Conservation (phyloP, 2,329 filamentous ascomycete genomes). For the Colletotrichum sojae region DNA sequence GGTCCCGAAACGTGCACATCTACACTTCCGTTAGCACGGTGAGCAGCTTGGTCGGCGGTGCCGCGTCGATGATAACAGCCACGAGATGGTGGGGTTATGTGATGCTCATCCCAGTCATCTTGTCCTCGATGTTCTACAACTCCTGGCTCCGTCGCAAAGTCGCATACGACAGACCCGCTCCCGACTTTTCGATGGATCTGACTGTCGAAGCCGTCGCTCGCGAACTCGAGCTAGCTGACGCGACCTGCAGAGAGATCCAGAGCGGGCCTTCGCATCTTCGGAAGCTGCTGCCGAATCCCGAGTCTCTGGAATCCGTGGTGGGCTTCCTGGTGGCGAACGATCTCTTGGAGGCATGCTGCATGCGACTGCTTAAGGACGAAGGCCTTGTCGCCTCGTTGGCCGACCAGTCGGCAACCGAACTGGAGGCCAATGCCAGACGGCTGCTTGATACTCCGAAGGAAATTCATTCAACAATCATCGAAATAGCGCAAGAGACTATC, state of each 20-base stretch:
- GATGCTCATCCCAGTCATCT: constrained; percentile 64
- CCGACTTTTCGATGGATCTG: not conserved
- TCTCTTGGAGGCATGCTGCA: constrained; percentile 5
- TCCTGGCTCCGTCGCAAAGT: constrained; percentile 62
- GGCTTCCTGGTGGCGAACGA: not conserved
- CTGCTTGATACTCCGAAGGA: constrained; percentile 2
- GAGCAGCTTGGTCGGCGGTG: constrained; percentile 62
- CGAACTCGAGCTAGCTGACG: not conserved
- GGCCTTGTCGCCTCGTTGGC: not conserved
- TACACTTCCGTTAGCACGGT: constrained; percentile 61
- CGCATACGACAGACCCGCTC: constrained; percentile 56
- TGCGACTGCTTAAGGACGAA: not conserved
- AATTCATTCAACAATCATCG: not conserved
- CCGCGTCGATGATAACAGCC: constrained; percentile 64
- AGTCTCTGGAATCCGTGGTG: not conserved
- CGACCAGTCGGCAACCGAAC: not conserved
- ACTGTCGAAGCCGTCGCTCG: not conserved
- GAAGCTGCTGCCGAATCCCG: not conserved
- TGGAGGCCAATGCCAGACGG: not conserved
- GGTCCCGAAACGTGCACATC: constrained; percentile 58
- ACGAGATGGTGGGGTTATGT: constrained; percentile 68
- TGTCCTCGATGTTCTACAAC: constrained; percentile 61
- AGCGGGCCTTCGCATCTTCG: not conserved
- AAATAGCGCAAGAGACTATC: not conserved
- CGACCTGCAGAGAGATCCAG: not conserved